A percentile compares a stretch with the other conserved stretches of the same genome.
phyloP scores from a whole-genome alignment of 2,329 filamentous ascomycete genomes.

The Sporothrix phasma region DNA sequence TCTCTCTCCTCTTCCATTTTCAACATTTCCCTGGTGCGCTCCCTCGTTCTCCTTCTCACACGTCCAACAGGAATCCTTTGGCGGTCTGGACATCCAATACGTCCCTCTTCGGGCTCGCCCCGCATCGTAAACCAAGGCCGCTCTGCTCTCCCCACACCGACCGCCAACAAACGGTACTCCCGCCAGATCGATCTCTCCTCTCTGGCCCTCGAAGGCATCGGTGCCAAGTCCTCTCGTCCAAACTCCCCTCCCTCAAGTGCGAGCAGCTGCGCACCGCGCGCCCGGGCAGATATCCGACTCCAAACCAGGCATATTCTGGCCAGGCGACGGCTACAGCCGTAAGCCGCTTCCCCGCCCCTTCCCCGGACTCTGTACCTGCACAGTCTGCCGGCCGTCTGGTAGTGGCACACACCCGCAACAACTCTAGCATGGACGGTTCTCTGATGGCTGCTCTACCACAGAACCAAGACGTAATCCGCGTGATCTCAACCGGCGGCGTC shows the following conservation, averaged over 20 bases:
- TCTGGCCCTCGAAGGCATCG: slow-evolving; percentile 32
- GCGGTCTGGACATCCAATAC: slow-evolving; percentile 59
- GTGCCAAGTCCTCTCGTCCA: slow-evolving; percentile 54
- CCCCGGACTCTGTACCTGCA: slow-evolving; percentile 44
- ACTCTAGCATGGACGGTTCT: slow-evolving; percentile 75
- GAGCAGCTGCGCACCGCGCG: slow-evolving; percentile 40
- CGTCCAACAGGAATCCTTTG: slow-evolving; percentile 63
- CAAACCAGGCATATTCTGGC: slow-evolving; percentile 20
- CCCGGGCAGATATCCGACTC: slow-evolving; percentile 48
- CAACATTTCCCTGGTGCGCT: slow-evolving; percentile 7
- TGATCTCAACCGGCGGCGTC: slow-evolving; percentile 83
- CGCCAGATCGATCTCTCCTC: slow-evolving; percentile 44
- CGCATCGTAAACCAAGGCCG: slow-evolving; percentile 48
- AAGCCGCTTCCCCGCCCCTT: slow-evolving; percentile 49
- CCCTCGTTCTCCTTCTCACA: slow-evolving; percentile 10
- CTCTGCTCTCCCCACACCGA: slow-evolving; percentile 33
- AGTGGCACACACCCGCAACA: slow-evolving; percentile 62
- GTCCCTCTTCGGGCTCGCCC: slow-evolving; percentile 55
- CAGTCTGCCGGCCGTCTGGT: slow-evolving; percentile 45
- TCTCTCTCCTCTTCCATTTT: neutral
- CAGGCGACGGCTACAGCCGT: slow-evolving; percentile 26
- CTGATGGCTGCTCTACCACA: slow-evolving; percentile 77
- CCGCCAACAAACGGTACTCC: slow-evolving; percentile 54
- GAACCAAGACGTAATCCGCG: slow-evolving; percentile 80
- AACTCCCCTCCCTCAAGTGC: slow-evolving; percentile 55